Base-by-base conservation (phyloP, 73 alveolate species). In the Tetrahymena borealis region DNA sequence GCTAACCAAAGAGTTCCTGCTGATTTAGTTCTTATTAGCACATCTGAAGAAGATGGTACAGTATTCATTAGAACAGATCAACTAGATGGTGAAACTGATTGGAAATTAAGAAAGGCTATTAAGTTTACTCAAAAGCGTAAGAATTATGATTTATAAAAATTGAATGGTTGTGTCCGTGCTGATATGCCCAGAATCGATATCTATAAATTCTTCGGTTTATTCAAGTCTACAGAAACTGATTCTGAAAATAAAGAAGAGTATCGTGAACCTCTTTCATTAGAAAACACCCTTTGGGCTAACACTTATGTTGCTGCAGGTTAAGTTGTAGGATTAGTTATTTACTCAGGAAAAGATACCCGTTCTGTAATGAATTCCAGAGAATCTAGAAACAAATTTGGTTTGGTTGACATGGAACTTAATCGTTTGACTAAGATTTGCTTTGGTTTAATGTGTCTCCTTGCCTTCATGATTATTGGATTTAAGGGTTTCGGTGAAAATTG, bases 281-380 rank as follows among this genome's bases (percentile, higher is more conserved):
- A 98, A 77, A 97, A 98, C 93, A 97, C 99, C 38, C 96, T 98
- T 15, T 98, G 99, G 99, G 94, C 99, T 4, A 98, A 97, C 91
- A 98, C 99, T n/a, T 97, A 95, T 39, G 95, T 98, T 3, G 99
- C 99, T 8, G 91, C 98, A 28, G 99, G 99, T 33, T 94, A 95
- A 33, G 95, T 97, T 31, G 40, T 94, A 12, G 99, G 99, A 24
- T 78, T 97, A 18, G 99, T 98, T 24, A 95, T 98, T 16, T 98
- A 96, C 78, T 97, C 99, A 7, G 99, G 99, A 7, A 95, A 92
- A 33, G 99, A 98, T 42, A 96, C 99, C 13, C 39, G 99, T 93
- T 91, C 99, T 11, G 98, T 94, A 33, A 95, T 97, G 97, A 98
- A 98, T 94, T 94, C 98, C 35, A 92, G 96, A 43, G 96, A 94